A percentile compares a stretch with the other conserved stretches of the same genome.
Evolutionary conservation across 192 early-diverging fungal species (phyloP).

Genomic region (Coemansia sp.): DNA sequence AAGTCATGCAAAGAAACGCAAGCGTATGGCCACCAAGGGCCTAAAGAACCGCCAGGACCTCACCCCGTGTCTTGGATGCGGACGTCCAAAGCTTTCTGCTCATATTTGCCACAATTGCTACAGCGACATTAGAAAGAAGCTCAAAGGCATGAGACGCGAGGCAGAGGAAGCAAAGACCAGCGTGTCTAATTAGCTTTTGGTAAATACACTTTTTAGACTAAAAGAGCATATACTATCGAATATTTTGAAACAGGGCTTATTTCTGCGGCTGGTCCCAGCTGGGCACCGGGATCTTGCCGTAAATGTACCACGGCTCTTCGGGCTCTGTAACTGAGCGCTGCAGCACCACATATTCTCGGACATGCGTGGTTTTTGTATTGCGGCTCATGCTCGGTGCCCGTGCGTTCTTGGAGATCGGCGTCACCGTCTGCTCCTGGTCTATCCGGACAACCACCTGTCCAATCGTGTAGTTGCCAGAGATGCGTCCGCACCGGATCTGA

Average conservation of each 20-base stretch:
- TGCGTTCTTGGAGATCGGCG: conserved; percentile 5
- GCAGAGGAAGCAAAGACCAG: conserved; percentile 7
- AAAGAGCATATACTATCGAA: neutral
- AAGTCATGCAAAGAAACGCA: conserved; percentile 87
- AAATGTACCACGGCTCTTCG: conserved; percentile 64
- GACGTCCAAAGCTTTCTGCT: conserved; percentile 67
- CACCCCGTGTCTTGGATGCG: conserved; percentile 74
- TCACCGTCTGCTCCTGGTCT: conserved; percentile 62
- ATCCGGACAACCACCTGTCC: conserved; percentile 67
- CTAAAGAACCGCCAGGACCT: conserved; percentile 71
- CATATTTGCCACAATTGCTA: conserved; percentile 81
- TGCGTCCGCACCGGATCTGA: conserved; percentile 58
- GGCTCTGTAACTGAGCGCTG: conserved; percentile 62
- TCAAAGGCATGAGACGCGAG: conserved; percentile 30
- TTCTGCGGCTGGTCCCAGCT: conserved; percentile 33
- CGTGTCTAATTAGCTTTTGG: neutral
- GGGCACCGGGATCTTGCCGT: conserved; percentile 59
- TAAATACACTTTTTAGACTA: neutral
- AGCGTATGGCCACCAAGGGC: conserved; percentile 76
- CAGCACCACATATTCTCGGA: conserved; percentile 71
- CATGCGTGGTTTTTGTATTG: conserved; percentile 56
- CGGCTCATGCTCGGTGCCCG: conserved; percentile 31
- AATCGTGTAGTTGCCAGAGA: conserved; percentile 48
- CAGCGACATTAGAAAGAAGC: conserved; percentile 59
- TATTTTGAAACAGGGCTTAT: neutral